phyloP scores from a whole-genome alignment of 306 rosid species.

The Astragalus membranaceus region DNA sequence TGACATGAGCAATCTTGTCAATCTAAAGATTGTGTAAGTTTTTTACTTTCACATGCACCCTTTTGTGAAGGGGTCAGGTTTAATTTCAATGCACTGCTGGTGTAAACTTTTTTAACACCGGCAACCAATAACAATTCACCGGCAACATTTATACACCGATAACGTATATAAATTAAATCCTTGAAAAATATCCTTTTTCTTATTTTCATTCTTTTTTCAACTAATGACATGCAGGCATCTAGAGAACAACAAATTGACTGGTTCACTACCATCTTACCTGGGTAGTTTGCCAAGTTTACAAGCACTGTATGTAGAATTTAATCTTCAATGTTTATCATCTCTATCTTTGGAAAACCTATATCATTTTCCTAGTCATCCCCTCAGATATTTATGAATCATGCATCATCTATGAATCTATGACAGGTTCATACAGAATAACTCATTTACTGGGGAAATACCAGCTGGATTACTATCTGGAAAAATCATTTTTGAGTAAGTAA shows the following conservation, averaged over 20 bases:
- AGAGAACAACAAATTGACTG: slow-evolving; percentile 80
- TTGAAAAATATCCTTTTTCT: background rate
- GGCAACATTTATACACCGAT: no score
- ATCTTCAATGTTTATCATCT: slow-evolving; percentile 2
- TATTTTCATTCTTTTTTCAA: background rate
- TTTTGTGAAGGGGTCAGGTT: no score
- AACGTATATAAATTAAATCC: background rate
- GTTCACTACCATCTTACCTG: slow-evolving; percentile 71
- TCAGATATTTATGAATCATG: background rate
- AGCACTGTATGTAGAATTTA: slow-evolving; percentile 65
- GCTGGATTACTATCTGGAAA: slow-evolving; percentile 50
- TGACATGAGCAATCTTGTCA: slow-evolving; percentile 76
- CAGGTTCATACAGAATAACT: slow-evolving; percentile 90
- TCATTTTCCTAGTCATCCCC: slow-evolving; percentile 15
- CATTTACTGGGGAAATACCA: slow-evolving; percentile 80
- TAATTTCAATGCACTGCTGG: background rate
- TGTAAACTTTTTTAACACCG: no score
- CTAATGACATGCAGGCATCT: slow-evolving; percentile 63
- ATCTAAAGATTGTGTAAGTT: slow-evolving; percentile 82
- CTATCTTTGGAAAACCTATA: background rate
- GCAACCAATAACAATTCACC: no score
- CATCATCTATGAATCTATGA: slow-evolving; percentile 22
- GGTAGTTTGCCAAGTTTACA: slow-evolving; percentile 69
- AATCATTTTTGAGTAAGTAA: slow-evolving; percentile 62
- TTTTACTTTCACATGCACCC: slow-evolving; percentile 4